Conservation (phyloP, 2,329 filamentous ascomycete species). For the Diplodia seriata region DNA sequence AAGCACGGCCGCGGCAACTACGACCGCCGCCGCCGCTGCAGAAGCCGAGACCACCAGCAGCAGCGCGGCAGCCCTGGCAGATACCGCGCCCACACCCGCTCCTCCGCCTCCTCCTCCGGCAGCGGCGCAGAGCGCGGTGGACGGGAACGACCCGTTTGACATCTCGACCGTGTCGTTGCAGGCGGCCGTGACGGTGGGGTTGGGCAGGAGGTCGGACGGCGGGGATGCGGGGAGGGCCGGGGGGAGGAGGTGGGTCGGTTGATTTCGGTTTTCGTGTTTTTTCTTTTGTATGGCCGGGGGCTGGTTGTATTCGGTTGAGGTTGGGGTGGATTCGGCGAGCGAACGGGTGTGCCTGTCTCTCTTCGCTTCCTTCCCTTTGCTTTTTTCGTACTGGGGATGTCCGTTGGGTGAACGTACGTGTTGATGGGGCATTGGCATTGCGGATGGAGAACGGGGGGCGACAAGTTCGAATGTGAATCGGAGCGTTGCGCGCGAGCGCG, state of each 20-base stretch:
- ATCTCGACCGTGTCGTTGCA: conserved; percentile 45
- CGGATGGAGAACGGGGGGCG: no score
- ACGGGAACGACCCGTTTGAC: conserved; percentile 41
- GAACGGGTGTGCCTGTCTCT: no score
- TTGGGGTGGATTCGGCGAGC: no score
- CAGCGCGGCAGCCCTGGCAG: conserved; percentile 2
- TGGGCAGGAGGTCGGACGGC: conserved; percentile 40
- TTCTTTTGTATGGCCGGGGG: not conserved
- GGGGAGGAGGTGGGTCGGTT: conserved; percentile 19
- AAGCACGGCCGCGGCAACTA: not conserved
- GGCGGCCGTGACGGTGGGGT: conserved; percentile 45
- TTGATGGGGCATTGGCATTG: no score
- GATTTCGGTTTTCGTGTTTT: not conserved
- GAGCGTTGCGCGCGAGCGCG: no score
- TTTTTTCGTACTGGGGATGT: no score
- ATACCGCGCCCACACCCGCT: not conserved
- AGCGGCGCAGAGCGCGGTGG: not conserved
- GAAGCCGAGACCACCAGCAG: not conserved
- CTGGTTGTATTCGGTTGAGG: no score
- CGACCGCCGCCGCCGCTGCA: not conserved
- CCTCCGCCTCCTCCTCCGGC: no score
- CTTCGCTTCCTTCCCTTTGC: no score
- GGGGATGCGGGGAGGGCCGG: conserved; percentile 7
- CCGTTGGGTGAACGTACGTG: no score
- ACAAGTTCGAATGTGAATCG: not conserved